Percentiles rank a stretch among this genome's conserved stretches.
Evolutionary conservation across 257 asterid species (phyloP).

Genomic region (Sherardia arvensis): DNA sequence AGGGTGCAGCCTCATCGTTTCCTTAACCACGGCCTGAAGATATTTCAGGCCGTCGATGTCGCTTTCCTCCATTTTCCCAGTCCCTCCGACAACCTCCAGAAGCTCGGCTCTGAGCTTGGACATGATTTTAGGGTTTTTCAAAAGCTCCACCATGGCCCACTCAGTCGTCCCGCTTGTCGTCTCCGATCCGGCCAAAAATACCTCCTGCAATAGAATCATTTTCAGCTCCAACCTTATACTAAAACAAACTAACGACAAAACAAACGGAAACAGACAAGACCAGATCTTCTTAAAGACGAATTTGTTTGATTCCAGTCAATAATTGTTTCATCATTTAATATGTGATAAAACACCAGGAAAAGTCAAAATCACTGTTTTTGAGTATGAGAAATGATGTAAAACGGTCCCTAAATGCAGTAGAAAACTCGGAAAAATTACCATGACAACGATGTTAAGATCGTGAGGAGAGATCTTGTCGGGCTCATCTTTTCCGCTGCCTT

Average conservation of each 20-base stretch:
- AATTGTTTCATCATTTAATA: too few relatives aligned
- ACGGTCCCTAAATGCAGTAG: too few relatives aligned
- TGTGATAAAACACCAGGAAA: too few relatives aligned
- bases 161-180: constrained; percentile 24
- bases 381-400: too few relatives aligned
- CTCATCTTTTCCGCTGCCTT: constrained; percentile 28
- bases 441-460: constrained; percentile 33
- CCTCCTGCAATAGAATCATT: constrained; percentile 16
- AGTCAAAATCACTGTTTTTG: too few relatives aligned
- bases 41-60: constrained; percentile 20
- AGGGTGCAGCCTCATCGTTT: constrained; percentile 30
- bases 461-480: constrained; percentile 34
- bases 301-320: background rate
- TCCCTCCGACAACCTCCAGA: constrained; percentile 1
- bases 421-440: constrained; percentile 22
- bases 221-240: background rate
- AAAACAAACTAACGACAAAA: too few relatives aligned
- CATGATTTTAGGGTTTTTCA: constrained; percentile 18
- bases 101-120: constrained; percentile 21
- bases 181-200: constrained; percentile 24
- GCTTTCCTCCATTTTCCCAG: constrained; percentile 14
- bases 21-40: constrained; percentile 32
- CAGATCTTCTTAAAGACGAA: too few relatives aligned
- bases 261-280: background rate
- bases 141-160: constrained; percentile 33